These are phyloP conservation scores for Schizosaccharomyces pombe DNA, from an alignment of 805 yeast genomes.

Conservation along the genomic window ASM294v3 CU329670.1:3314001-3314500, in stretches of 20 bases:
- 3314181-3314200: conserved; percentile 48
- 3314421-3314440: conserved; percentile 71
- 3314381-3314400: conserved; percentile 68
- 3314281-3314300: conserved; percentile 33
- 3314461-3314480: conserved; percentile 37
- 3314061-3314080: conserved; percentile 70
- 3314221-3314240: conserved; percentile 74
- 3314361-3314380: conserved; percentile 94
- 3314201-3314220: conserved; percentile 67
- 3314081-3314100: conserved; percentile 62
- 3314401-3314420: conserved; percentile 70
- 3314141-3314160: conserved; percentile 42
- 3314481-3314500: conserved; percentile 44
- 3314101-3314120: conserved; percentile 72
- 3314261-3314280: conserved; percentile 47
- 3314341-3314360: conserved; percentile 69
- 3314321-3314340: conserved; percentile 70
- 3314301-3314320: conserved; percentile 77
- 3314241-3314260: conserved; percentile 74
- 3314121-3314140: conserved; percentile 58
- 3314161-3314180: conserved; percentile 63
- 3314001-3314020: conserved; percentile 77
- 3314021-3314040: conserved; percentile 63
- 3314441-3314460: conserved; percentile 13
- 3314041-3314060: conserved; percentile 54